Evolutionary conservation across 1,139 yeast species (phyloP), one percentile per base, ranked within the genome.

Genomic region (Blastobotrys indianensis): DNA sequence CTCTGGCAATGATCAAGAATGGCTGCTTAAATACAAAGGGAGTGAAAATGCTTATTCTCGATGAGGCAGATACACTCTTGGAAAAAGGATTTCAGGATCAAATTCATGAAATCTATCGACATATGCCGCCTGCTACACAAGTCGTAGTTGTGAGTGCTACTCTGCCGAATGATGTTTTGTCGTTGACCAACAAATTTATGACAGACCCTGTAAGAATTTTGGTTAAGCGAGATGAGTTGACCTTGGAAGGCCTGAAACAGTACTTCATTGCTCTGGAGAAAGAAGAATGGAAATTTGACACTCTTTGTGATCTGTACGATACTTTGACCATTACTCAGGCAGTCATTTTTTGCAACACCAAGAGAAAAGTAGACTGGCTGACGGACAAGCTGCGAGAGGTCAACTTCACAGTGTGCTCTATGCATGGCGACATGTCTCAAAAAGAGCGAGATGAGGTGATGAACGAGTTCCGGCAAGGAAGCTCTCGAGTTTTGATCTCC

Each of bases 11-110:
- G 95, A 92, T 92, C 68, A 88, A 86, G 73, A 82, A 97, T 73
- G 82, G 96, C 70, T 78, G 77, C 74, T 82, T 92, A 74, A 83
- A 79, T 72, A 87, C 97, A 61, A 84, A 85, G 64, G 78, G 83
- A 72, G 77, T 92, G 68, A 87, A 88, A 79, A 90, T 92, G 97
- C 85, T 92, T 76, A 85, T 92, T 69, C 80, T 92, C 72, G 98
- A 92, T 76, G 98, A 92, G 77, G 98, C 98, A 68, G 98, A 92
- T 79, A 97, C 90, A 77, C 83, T 92, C 92, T 80, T 92, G 72
- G 82, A 94, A 51, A 80, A 94, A 61, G 98, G 98, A 62, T 92
- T 92, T 84, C 86, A 85, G 76, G 94, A 86, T 70, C 97, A 92
- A 77, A 92, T 92, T 67, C 88, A 90, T 80, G 92, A 90, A 73